Conservation (phyloP, 78 protist species). For the Mantamonas sphyraenae region DNA sequence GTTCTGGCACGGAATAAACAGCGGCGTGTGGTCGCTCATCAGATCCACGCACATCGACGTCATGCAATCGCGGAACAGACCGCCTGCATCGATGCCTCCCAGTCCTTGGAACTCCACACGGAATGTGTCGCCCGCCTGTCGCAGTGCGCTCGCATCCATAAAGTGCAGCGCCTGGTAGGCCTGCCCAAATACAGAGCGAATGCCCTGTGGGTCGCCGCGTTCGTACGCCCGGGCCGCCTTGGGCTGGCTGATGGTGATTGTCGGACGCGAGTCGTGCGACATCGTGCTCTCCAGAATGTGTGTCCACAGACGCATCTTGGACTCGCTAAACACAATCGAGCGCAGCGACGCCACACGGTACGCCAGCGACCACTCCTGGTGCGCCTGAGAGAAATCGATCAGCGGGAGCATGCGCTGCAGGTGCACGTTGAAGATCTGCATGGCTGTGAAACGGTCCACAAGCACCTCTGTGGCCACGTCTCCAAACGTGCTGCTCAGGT, state of each 20-base stretch:
- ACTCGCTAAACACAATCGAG: neutral
- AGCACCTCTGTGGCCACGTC: neutral
- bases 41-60: too few species aligned
- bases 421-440: neutral
- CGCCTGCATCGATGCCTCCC: too few species aligned
- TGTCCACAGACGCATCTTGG: slow-evolving; percentile 1
- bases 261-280: neutral
- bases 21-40: too few species aligned
- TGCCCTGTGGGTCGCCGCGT: neutral
- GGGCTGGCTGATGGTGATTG: neutral
- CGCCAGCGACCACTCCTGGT: neutral
- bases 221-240: neutral
- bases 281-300: neutral
- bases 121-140: neutral
- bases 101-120: too few species aligned
- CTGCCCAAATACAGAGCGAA: neutral
- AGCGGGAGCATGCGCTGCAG: neutral
- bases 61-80: too few species aligned
- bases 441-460: neutral
- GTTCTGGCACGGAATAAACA: too few species aligned
- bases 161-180: neutral
- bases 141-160: neutral
- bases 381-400: neutral
- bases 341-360: neutral
- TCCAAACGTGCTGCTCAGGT: too few species aligned